phyloP scores from a whole-genome alignment of 2,329 filamentous ascomycete genomes.

The Venturia nashicola region DNA sequence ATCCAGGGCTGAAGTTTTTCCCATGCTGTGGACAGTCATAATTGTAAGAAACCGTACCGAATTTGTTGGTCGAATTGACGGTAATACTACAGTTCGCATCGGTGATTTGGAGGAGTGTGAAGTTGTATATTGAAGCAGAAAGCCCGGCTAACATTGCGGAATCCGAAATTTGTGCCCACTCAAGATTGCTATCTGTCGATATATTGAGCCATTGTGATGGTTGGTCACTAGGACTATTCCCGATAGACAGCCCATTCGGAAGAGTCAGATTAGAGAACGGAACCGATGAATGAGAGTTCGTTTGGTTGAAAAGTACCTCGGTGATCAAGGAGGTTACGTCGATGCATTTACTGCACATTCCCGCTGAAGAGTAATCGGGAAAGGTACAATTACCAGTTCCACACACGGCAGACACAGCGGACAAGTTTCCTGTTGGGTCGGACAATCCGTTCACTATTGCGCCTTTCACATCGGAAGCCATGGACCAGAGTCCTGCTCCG shows the following conservation, averaged over 20 bases:
- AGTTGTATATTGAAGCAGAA: neutral
- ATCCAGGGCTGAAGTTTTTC: neutral
- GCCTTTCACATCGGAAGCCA: neutral
- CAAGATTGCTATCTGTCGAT: neutral
- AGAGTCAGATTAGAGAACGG: neutral
- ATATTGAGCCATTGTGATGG: neutral
- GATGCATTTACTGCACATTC: neutral
- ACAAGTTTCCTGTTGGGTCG: neutral
- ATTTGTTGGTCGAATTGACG: neutral
- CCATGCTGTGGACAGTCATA: neutral
- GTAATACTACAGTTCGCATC: neutral
- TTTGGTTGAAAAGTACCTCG: neutral
- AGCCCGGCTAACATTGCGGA: neutral
- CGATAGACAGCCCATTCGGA: neutral
- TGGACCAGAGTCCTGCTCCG: neutral
- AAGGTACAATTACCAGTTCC: conserved; percentile 2
- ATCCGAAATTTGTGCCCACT: neutral
- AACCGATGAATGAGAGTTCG: neutral
- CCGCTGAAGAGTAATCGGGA: neutral
- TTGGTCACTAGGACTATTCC: neutral
- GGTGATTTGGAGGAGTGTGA: neutral
- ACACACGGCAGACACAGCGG: neutral
- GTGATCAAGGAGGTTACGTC: neutral
- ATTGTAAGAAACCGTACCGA: neutral
- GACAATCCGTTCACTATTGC: neutral